Base-by-base conservation (phyloP, 495 filamentous ascomycete genomes). In the Lentithecium fluviatile region DNA sequence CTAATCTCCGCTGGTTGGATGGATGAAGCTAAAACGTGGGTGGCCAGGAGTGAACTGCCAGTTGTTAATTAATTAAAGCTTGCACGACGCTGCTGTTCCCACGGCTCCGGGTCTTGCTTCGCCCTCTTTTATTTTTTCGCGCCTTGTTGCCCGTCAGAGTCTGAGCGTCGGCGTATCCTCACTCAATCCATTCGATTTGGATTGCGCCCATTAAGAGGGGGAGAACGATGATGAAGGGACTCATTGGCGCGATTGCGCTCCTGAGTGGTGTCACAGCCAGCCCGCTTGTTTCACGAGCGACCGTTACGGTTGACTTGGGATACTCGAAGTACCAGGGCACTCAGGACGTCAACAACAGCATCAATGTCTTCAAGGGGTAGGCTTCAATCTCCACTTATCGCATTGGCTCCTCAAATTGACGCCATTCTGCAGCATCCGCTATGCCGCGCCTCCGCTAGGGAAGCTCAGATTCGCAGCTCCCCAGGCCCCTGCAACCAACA, bases 371-470 rank as follows among this genome's bases (percentile, higher is more conserved):
- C 50, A 64, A 65, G 36, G 65, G 65, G 65, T 62, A 45, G 47
- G 40, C 48, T 13, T 56, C 24, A 24, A 10, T 21, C n/a, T 20
- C 23, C 32, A 7, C 17, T 8, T 40, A 15, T 46, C 6, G 15
- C 57, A 56, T 49, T 49, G 19, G 48, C 29, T 34, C 21, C 17
- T 29, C 6, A 47, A 24, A 38, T n/a, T 60, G 19, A 56, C 56
- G 8, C 32, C 47, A 45, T 20, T 37, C 36, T n/a, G 40, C 20
- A 70, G 65, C 25, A 69, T 70, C 36, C 68, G 68, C 6, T 70
- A 64, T 40, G 69, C 63, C 10, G 66, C 62, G 12, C 63, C 69
- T 37, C 69, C 69, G 6, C n/a, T 69, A 8, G 69, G 69, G 21
- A 58, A 67, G 1, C 63, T 69, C n/a, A 61, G 69, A 25, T 71